Percentiles rank a stretch among this genome's conserved stretches.
phyloP scores from a whole-genome alignment of 805 yeast genomes.

The Kodamaea sagamina region DNA sequence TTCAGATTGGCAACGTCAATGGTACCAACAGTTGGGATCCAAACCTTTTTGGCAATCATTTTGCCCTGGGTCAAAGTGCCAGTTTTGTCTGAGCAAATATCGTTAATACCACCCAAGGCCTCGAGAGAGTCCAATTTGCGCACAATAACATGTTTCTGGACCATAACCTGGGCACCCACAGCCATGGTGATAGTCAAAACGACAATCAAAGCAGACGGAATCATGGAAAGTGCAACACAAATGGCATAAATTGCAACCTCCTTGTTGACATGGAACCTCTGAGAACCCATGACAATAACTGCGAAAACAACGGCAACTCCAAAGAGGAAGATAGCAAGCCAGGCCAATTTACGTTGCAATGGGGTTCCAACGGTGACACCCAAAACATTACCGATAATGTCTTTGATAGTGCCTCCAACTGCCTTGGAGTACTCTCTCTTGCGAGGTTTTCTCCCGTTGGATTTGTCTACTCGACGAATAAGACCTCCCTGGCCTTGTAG shows the following conservation, averaged over 20 bases:
- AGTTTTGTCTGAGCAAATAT: conserved; percentile 80
- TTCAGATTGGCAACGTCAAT: conserved; percentile 53
- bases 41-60: conserved; percentile 70
- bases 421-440: conserved; percentile 50
- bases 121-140: conserved; percentile 77
- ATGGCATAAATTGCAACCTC: conserved; percentile 89
- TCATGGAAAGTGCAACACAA: conserved; percentile 81
- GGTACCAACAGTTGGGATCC: conserved; percentile 67
- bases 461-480: conserved; percentile 41
- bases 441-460: conserved; percentile 44
- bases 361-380: conserved; percentile 85
- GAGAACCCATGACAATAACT: conserved; percentile 83
- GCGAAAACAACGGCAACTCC: conserved; percentile 83
- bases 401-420: conserved; percentile 47
- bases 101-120: conserved; percentile 76
- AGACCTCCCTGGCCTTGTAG: conserved; percentile 45
- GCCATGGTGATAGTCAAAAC: conserved; percentile 88
- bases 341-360: conserved; percentile 69
- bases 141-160: conserved; percentile 68
- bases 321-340: conserved; percentile 73
- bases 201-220: conserved; percentile 77
- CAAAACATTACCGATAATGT: conserved; percentile 64
- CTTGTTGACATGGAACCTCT: conserved; percentile 67
- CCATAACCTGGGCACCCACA: conserved; percentile 74
- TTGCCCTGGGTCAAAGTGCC: conserved; percentile 82